Base-by-base conservation (phyloP, 140 eudicot genomes). In the Bidens hawaiensis region DNA sequence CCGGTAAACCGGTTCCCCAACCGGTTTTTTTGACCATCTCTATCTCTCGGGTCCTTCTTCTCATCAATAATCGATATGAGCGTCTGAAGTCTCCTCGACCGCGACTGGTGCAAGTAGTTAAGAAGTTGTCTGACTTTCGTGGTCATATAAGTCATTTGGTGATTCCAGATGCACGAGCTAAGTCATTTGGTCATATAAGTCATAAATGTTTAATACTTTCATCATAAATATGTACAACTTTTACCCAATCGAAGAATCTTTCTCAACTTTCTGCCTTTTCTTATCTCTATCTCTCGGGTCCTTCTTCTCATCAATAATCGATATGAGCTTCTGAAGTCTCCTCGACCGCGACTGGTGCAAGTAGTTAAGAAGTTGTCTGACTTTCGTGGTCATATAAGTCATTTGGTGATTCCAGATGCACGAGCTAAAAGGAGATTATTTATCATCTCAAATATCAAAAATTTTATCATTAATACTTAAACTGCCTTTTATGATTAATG, bases 261-360 rank as follows among this genome's bases (percentile, higher is more conserved):
- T n/a, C n/a, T n/a, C n/a, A n/a, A n/a, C n/a, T n/a, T n/a, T n/a
- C n/a, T n/a, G n/a, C n/a, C n/a, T n/a, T n/a, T n/a, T n/a, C n/a
- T n/a, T n/a, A 27, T 73, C 79, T 31, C 86, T 83, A n/a, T 74
- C 80, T 14, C 76, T 68, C 6, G 60, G 79, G 12, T 93, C 94
- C 67, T 80, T 67, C 78, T 88, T 93, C 77, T 81, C 82, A 64
- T 93, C 99, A 3, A 93, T 83, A 34, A 93, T 28, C 0, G 99
- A 82, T 25, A 88, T 16, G 3, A 89, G 64, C 2, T 84, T 88
- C 56, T 65, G 75, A 30, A 93, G 65, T 5, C 88, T 77, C 63
- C 63, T 81, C 4, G 95, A 80, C 19, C 75, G 86, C 1, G 82
- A n/a, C 87, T 6, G 79, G 70, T 2, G 51, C 57, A 5, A n/a